Conservation (phyloP, 2,329 filamentous ascomycete species). For the Beauveria scarabaeidicola region DNA sequence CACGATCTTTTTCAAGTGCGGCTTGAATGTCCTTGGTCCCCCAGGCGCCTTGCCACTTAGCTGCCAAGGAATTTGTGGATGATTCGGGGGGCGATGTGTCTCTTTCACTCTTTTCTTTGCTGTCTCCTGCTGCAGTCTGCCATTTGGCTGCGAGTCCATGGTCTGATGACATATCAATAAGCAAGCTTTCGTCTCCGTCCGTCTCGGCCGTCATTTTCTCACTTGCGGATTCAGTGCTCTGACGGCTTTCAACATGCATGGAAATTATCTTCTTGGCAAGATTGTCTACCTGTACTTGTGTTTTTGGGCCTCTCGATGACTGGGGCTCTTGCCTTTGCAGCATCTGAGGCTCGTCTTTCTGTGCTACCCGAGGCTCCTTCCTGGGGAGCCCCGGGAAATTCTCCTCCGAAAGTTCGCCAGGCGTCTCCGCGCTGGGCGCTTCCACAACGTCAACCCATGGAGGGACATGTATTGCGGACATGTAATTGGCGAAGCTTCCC, state of each 20-base stretch:
- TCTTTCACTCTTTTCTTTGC: too few relatives aligned
- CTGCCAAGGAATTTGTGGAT: too few relatives aligned
- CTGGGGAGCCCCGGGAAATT: neutral
- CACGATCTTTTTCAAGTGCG: neutral
- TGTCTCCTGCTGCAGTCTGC: neutral
- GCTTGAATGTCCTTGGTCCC: neutral
- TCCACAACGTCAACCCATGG: neutral
- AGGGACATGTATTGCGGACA: slow-evolving; percentile 13
- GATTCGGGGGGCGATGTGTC: neutral
- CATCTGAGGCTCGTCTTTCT: neutral
- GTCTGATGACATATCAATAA: neutral
- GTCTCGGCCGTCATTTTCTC: neutral
- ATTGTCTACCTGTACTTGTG: neutral
- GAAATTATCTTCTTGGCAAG: neutral
- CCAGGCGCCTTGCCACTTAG: slow-evolving; percentile 6
- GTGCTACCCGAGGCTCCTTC: neutral
- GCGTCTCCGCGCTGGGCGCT: neutral
- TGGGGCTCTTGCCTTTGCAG: neutral
- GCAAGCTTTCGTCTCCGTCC: neutral
- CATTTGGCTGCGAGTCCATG: neutral
- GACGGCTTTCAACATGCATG: neutral
- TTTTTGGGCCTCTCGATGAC: neutral
- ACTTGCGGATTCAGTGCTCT: neutral
- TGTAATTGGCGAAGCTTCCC: slow-evolving; percentile 20
- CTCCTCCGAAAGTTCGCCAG: neutral